Conservation (phyloP, 75 land plant species). For the Pinus taeda region DNA sequence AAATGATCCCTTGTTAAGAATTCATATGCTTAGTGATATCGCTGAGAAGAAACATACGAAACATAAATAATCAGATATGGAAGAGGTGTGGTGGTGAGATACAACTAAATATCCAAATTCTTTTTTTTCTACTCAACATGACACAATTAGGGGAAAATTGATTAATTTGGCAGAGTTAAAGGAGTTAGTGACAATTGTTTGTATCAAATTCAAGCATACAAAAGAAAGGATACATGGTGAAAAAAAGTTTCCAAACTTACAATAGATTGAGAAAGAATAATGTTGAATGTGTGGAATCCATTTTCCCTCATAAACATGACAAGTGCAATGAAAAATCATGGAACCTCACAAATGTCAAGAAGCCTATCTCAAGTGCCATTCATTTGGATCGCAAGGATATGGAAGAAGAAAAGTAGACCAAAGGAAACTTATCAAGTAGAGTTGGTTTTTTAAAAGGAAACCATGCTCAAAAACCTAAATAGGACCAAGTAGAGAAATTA, state of each 20-base stretch:
- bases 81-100: neutral
- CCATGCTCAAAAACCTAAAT: neutral
- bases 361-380: neutral
- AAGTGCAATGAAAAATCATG: neutral
- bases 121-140: neutral
- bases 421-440: too few species aligned
- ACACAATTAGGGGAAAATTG: neutral
- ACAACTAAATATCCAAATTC: neutral
- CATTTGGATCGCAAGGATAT: neutral
- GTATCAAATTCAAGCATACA: too few species aligned
- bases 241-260: neutral
- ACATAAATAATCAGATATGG: too few species aligned
- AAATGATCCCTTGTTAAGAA: neutral
- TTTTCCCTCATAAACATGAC: neutral
- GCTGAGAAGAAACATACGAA: neutral
- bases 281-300: slow-evolving; percentile 2
- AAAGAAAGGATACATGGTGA: neutral
- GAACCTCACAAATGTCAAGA: neutral
- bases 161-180: neutral
- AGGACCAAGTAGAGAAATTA: neutral
- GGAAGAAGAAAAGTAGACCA: neutral
- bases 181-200: slow-evolving; percentile 1
- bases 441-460: neutral
- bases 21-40: neutral
- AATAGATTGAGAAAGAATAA: neutral